Base-by-base conservation (phyloP, 2,329 filamentous ascomycete genomes). In the Alternaria sp. region DNA sequence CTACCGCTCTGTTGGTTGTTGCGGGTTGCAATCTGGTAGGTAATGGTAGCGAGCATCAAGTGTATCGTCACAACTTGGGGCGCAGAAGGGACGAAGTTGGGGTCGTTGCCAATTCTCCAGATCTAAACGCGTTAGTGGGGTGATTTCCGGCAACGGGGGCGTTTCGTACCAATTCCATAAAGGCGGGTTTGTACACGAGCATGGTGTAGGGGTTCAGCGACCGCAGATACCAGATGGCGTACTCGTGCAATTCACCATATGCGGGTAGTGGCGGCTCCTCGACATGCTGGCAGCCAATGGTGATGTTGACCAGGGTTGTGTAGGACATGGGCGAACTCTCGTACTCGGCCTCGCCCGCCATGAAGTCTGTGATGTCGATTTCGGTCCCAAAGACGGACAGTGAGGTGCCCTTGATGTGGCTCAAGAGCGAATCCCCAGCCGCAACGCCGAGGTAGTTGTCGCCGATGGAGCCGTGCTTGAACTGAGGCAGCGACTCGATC, bases 301-400 rank as follows among this genome's bases (percentile, higher is more conserved):
- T 80, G 4, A 90, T 88, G 58, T 88, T 86, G 34, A 92, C 73
- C 64, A 93, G 88, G 3, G 89, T 87, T 52, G 87, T 84, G 51
- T 90, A 86, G 0, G 91, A 93, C 72, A 91, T 90, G 77, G 80
- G 72, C 74, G 83, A 67, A 73, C 78, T 60, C 74, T 78, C 57
- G 78, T 86, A 79, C 17, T 90, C 88, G 73, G 86, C 82, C 60
- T 92, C 90, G 1, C 83, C 81, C 1, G 85, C 86, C 45, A 88
- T 84, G 69, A 91, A 92, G 42, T 89, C 86, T 11, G 89, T 87
- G 40, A 94, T 85, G 75, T 96, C 90, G 68, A 95, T 90, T 44
- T 90, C 89, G 66, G 90, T 90, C 33, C 91, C 92, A 40, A 95
- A 86, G 52, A 96, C 86, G 1, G 90, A 88, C n/a, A 95, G 80